These are phyloP conservation scores for Phytophthora sp. DNA, from an alignment of 352 stramenopile genomes.

Conservation along the genomic window DNA sequence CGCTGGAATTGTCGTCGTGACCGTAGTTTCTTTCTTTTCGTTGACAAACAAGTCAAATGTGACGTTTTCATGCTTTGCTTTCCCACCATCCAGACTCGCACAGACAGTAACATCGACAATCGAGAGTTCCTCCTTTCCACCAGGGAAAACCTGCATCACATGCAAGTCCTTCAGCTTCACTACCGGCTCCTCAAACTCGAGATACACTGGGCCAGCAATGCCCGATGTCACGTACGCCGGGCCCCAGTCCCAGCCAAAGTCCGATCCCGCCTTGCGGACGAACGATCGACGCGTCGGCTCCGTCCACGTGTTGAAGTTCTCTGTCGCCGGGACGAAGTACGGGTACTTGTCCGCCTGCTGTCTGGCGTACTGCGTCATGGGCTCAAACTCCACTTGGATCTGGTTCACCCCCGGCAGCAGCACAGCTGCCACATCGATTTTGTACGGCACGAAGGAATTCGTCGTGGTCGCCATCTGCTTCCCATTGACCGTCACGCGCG, in stretches of 20 bases:
- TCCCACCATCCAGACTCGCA: conserved; percentile 41
- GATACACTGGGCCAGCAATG: conserved; percentile 57
- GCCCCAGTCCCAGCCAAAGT: conserved; percentile 91
- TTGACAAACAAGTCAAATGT: conserved; percentile 62
- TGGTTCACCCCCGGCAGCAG: conserved; percentile 46
- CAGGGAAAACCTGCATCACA: conserved; percentile 49
- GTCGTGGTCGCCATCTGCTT: conserved; percentile 48
- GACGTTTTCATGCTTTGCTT: conserved; percentile 39
- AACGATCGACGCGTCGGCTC: conserved; percentile 82
- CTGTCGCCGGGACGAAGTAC: conserved; percentile 77
- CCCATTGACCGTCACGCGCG: conserved; percentile 72
- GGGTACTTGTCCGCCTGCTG: conserved; percentile 64
- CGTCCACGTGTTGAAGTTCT: conserved; percentile 83
- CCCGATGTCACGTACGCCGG: conserved; percentile 72
- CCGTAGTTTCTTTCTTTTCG: conserved; percentile 29
- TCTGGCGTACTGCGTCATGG: conserved; percentile 58
- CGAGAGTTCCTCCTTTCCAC: conserved; percentile 37
- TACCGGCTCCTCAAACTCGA: conserved; percentile 41
- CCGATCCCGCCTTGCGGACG: conserved; percentile 83
- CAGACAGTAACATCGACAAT: conserved; percentile 48
- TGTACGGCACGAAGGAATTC: conserved; percentile 76
- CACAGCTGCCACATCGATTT: conserved; percentile 40
- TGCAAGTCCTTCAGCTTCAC: conserved; percentile 47
- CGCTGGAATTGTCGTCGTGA: conserved; percentile 25
- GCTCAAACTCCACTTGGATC: conserved; percentile 64